Percentiles rank a stretch among this genome's conserved stretches.
Conservation (phyloP, 257 asterid species). For the Forsythia viridissima region DNA sequence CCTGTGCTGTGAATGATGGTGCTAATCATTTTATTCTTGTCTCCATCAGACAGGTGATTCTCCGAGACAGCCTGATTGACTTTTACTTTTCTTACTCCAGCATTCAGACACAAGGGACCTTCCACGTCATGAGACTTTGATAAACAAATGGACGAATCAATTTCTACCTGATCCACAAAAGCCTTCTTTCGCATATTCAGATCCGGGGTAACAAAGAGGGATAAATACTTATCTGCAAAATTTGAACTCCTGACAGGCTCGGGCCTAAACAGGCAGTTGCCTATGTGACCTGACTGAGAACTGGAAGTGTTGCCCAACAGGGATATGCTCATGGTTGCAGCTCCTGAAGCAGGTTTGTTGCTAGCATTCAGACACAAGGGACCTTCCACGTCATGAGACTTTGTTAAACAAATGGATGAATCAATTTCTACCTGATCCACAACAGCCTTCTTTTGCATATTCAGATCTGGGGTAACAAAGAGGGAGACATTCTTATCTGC, state of each 20-base stretch:
- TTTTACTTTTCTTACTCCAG: conserved; percentile 39
- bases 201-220: conserved; percentile 29
- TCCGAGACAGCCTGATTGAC: conserved; percentile 37
- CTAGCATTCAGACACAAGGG: conserved; percentile 32
- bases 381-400: conserved; percentile 39
- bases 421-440: conserved; percentile 35
- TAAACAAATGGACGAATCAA: conserved; percentile 38
- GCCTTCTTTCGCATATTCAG: conserved; percentile 32
- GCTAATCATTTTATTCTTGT: conserved; percentile 29
- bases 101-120: conserved; percentile 41
- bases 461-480: conserved; percentile 28
- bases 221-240: conserved; percentile 31
- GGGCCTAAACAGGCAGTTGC: conserved; percentile 3
- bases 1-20: conserved; percentile 27
- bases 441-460: conserved; percentile 28
- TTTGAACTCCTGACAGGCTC: conserved; percentile 29
- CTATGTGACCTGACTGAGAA: conserved; percentile 36
- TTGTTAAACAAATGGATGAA: conserved; percentile 38
- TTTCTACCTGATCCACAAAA: conserved; percentile 28
- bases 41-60: conserved; percentile 38
- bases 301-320: conserved; percentile 42
- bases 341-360: conserved; percentile 31
- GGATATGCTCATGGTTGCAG: conserved; percentile 37
- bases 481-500: conserved; percentile 32
- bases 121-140: conserved; percentile 43